These are phyloP conservation scores for Suillus subaureus DNA, from an alignment of 768 basidiomycete species.

Conservation along the genomic window DNA sequence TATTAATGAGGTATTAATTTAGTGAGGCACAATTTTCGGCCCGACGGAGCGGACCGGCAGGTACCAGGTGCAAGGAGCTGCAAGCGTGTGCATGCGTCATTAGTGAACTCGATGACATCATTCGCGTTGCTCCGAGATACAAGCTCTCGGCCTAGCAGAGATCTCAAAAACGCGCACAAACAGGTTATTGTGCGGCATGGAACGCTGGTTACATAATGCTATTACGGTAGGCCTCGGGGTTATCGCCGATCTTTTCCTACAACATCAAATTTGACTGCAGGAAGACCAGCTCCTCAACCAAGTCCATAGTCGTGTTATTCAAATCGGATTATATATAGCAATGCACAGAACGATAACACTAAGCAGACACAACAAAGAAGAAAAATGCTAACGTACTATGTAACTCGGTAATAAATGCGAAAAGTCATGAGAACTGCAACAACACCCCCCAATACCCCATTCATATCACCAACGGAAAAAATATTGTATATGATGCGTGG, in stretches of 20 bases:
- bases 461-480: constrained; percentile 17
- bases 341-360: constrained; percentile 31
- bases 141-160: too few species aligned
- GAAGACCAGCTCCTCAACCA: neutral
- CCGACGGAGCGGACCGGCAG: neutral
- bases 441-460: constrained; percentile 22
- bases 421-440: constrained; percentile 23
- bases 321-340: constrained; percentile 28
- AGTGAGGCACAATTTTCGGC: neutral
- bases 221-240: neutral
- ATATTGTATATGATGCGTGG: constrained; percentile 18
- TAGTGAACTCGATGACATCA: neutral
- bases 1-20: neutral
- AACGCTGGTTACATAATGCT: neutral
- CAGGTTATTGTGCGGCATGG: too few species aligned
- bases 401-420: constrained; percentile 17
- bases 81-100: too few species aligned
- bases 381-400: constrained; percentile 25
- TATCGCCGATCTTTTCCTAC: too few species aligned
- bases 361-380: constrained; percentile 19
- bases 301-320: neutral
- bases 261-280: neutral
- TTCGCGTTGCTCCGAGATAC: neutral
- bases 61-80: too few species aligned
- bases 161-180: too few species aligned